These are phyloP conservation scores for Ceratobasidium sp. DNA, from an alignment of 1,284 basidiomycete genomes.

Conservation along the genomic window DNA sequence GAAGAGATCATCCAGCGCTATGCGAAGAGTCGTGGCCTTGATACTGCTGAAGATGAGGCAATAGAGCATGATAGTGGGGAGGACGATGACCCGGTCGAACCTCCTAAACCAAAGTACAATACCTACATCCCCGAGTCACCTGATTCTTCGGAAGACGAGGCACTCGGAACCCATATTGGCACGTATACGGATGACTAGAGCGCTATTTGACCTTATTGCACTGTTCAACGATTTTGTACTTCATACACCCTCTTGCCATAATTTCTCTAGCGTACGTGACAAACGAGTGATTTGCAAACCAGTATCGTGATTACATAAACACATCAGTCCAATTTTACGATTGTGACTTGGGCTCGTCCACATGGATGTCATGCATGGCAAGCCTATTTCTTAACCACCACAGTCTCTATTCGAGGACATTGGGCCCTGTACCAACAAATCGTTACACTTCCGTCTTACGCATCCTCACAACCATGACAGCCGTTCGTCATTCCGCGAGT, in stretches of 20 bases:
- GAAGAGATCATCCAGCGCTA: slow-evolving; percentile 66
- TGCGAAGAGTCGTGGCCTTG: slow-evolving; percentile 57
- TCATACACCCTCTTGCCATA: too few relatives aligned
- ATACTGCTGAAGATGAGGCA: slow-evolving; percentile 56
- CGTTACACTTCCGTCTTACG: background rate
- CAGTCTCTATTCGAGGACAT: background rate
- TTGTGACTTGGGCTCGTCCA: background rate
- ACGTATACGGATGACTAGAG: slow-evolving; percentile 6
- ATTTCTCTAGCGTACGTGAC: too few relatives aligned
- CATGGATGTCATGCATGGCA: slow-evolving; percentile 2
- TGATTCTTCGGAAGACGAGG: slow-evolving; percentile 34
- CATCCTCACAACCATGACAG: slow-evolving; percentile 5
- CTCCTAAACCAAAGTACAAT: slow-evolving; percentile 14
- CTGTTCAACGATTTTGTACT: too few relatives aligned
- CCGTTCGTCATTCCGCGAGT: slow-evolving; percentile 1
- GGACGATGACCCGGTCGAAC: background rate
- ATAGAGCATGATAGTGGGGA: slow-evolving; percentile 40
- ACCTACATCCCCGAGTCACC: slow-evolving; percentile 21
- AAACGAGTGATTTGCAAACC: too few relatives aligned
- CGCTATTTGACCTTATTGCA: too few relatives aligned
- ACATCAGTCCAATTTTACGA: too few relatives aligned
- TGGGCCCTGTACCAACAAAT: background rate
- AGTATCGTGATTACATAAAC: too few relatives aligned
- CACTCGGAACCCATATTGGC: slow-evolving; percentile 15
- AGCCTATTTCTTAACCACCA: background rate